Base-by-base conservation (phyloP, 2,329 filamentous ascomycete species). In the Hymenoscyphus infarciens region DNA sequence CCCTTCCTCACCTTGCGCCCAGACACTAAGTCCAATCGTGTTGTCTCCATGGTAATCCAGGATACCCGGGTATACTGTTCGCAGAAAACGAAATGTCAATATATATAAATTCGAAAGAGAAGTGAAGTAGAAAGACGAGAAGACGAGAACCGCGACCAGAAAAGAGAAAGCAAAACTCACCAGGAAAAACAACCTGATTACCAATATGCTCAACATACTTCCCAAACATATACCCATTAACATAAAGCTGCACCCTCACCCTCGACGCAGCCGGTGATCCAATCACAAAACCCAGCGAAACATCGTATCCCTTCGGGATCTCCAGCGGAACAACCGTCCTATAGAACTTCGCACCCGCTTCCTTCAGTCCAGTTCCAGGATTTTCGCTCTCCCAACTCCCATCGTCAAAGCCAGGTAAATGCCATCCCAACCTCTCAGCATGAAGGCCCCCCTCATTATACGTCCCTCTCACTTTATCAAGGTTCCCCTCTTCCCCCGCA, bases 161-260 rank as follows among this genome's bases (percentile, higher is more conserved):
- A 58, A 8, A 11, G n/a, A 49, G 22, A 4, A 27, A 4, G n/a
- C 11, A 27, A 19, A 0, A 64, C 66, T 56, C 52, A 67, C 68
- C 68, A 0, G 85, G 85, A 68, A 85, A 88, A 16, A 79, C 76
- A 16, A 82, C 77, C 74, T 88, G 85, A 56, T 86, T 82, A 0
- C 86, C 86, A 45, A 88, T 84, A 57, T 82, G 79, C 0, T 85
- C 83, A 63, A 83, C 81, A 68, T 81, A 87, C 7, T 83, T 79
- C 1, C 82, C 85, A 66, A 85, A 87, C 69, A 87, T 84, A 68
- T 87, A 88, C 0, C 85, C 85, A 61, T 88, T 88, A n/a, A 87
- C 80, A 61, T 84, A 87, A 2, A 88, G 71, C 67, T 85, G 79
- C 0, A 80, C 82, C 11, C 85, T 78, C 13, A 83, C 78, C 0